Base-by-base conservation (phyloP, 208 protist genomes). In the Acanthamoeba sp. region DNA sequence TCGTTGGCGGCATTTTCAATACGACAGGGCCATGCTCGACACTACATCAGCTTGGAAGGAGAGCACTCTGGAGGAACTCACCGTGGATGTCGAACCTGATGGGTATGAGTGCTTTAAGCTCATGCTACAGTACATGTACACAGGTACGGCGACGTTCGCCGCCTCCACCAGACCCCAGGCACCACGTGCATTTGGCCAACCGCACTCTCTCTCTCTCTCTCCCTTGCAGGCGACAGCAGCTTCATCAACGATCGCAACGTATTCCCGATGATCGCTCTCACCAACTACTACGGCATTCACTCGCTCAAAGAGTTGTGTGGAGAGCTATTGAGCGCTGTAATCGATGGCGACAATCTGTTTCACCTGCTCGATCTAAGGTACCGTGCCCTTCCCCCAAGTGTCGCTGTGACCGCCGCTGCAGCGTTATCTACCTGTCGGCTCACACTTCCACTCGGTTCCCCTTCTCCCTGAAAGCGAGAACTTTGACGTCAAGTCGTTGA, bases 41-140 rank as follows among this genome's bases (percentile, higher is more conserved):
- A 34, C 73, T 5, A 34, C 73, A 9, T 84, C 73, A 9, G 40
- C 73, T 14, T 90, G 84, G 84, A 90, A 90, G 50, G 84, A 90
- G 24, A 90, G 84, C 48, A 71, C 84, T 2, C 12, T 66, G 6
- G 34, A 90, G 3, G 84, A 90, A 50, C 50, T 90, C n/a, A 24
- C n/a, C 27, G 57, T 90, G 50, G 57, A 90, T 24, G 36, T 90
- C 10, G 84, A 69, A 24, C 48, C 73, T 38, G 73, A 84, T 9
- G 73, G 24, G 29, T 84, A 55, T 29, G 73, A 84, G 38, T 48
- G 10, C 57, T 90, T 90, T 50, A 90, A 90, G 52, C n/a, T 48
- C 84, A 90, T 90, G 84, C 29, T 90, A 16, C n/a, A 66, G n/a
- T 90, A 71, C 52, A 90, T 90, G 84, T 90, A 90, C 84, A 90